These are phyloP conservation scores for Arabis hirsuta DNA, from an alignment of 345 rosid species.

Conservation along the genomic window DNA sequence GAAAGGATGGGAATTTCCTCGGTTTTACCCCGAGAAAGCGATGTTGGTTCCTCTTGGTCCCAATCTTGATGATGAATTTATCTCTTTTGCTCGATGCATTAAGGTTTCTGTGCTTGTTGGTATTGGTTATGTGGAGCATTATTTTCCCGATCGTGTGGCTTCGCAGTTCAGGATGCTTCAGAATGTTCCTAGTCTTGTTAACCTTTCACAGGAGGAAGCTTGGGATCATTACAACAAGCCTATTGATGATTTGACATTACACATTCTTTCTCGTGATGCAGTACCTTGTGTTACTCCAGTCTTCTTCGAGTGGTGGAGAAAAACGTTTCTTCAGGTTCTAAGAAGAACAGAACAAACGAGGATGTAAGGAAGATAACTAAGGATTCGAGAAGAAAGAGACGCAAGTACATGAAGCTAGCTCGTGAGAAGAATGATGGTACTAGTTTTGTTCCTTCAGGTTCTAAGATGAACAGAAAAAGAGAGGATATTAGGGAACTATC, in stretches of 20 bases:
- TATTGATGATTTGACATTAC: conserved; percentile 34
- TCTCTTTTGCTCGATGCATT: conserved; percentile 44
- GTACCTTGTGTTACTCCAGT: conserved; percentile 42
- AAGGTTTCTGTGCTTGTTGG: conserved; percentile 52
- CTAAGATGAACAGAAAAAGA: too few relatives aligned
- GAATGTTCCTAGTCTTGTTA: conserved; percentile 45
- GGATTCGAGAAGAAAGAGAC: too few relatives aligned
- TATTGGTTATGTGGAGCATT: conserved; percentile 39
- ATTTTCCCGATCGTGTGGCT: conserved; percentile 46
- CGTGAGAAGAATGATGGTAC: too few relatives aligned
- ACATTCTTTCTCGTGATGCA: conserved; percentile 50
- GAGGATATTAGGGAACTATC: too few relatives aligned
- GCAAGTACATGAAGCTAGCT: too few relatives aligned
- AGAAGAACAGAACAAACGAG: too few relatives aligned
- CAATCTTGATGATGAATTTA: conserved; percentile 38
- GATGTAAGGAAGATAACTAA: too few relatives aligned
- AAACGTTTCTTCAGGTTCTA: neutral
- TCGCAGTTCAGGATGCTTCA: conserved; percentile 53
- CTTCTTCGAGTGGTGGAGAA: conserved; percentile 58
- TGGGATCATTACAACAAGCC: conserved; percentile 47
- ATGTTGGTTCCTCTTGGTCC: conserved; percentile 20
- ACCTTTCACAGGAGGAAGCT: conserved; percentile 18
- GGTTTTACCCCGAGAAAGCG: conserved; percentile 40
- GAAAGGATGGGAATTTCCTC: conserved; percentile 34
- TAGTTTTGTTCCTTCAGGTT: too few relatives aligned